Base-by-base conservation (phyloP, 768 basidiomycete species). In the Grammothele lineata region DNA sequence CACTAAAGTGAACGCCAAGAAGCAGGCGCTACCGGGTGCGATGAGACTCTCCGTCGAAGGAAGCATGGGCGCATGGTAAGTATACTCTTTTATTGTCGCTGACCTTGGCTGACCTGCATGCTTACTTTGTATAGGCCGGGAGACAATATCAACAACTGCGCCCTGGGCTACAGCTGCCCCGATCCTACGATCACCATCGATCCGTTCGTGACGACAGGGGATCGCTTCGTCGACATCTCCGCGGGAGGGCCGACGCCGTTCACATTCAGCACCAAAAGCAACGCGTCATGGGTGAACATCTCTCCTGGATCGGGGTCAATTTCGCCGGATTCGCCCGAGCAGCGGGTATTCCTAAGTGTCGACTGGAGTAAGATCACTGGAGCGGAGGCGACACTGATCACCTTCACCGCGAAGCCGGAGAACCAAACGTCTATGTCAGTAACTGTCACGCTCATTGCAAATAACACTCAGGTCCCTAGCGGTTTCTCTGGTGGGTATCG, bases 21-120 rank as follows among this genome's bases (percentile, higher is more conserved):
- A 83, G 58, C 73, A 78, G 47, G 77, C 75, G 0, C 61, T 82
- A 2, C 64, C 80, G 25, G 81, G 83, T n/a, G 71, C 75, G 3
- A 81, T 87, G 79, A 65, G 83, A 33, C 74, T 84, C 44, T 72
- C 72, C 3, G 74, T 77, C 1, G 84, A 87, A 68, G 77, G 79
- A 10, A 77, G 73, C 15, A 57, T 69, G 2, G 83, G 79, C 15
- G 77, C 81, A 33, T 87, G 81, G 81, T 78, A 50, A 35, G 66
- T 45, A 30, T 30, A 14, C 27, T 7, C 27, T 30, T 7, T 30
- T 7, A 14, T 30, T 30, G 7, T 30, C 14, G 27, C 27, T 30
- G 27, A 30, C 27, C 8, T 7, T 7, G 27, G n/a, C 27, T 30
- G 14, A 30, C 14, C 27, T 14, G 14, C 7, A 30, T 30, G 8